Evolutionary conservation across 495 filamentous ascomycete species (phyloP), one percentile per base, ranked within the genome.

Genomic region (Emericellopsis terricola): DNA sequence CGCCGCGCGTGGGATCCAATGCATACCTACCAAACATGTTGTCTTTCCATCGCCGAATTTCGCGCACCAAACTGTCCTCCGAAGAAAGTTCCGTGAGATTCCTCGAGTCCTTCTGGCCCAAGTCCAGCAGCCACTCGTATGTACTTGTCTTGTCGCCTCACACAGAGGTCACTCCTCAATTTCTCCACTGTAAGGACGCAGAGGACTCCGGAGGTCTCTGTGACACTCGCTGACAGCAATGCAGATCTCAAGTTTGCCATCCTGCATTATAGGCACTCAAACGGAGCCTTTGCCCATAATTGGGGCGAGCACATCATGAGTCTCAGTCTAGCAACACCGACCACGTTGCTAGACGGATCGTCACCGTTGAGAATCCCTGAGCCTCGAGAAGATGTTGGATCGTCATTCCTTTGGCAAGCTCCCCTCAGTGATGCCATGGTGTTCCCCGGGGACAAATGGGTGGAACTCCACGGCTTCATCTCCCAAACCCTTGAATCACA

Each of bases 401-500:
- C 39, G 0, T 65, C 76, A 0, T 86, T 87, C 41, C 56, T 86
- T 3, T 91, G 78, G 77, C 77, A 91, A 54, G 69, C 76, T 26
- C 84, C 83, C 14, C 76, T 73, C 46, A 77, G 73, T 45, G 78
- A 84, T 43, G 82, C 82, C 1, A 69, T 73, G 8, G 62, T 93
- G 11, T 81, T 80, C 49, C 78, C 83, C 33, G 82, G 82, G 15
- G 72, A 82, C 21, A 81, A 77, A 47, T 93, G 84, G 84, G 55
- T 64, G 13, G 79, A 86, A 39, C 63, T 91, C 11, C 80, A 93
- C 46, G 64, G 68, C 11, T 81, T 87, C 32, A 64, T 86, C 3
- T 66, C 69, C 5, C 55, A 61, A 14, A 57, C 69, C 2, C 44
- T 84, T 13, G 51, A 62, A 11, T 45, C 48, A n/a, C 49, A 56